Conservation (phyloP, 176 grass and related monocot species). For the Tillandsia leiboldiana region DNA sequence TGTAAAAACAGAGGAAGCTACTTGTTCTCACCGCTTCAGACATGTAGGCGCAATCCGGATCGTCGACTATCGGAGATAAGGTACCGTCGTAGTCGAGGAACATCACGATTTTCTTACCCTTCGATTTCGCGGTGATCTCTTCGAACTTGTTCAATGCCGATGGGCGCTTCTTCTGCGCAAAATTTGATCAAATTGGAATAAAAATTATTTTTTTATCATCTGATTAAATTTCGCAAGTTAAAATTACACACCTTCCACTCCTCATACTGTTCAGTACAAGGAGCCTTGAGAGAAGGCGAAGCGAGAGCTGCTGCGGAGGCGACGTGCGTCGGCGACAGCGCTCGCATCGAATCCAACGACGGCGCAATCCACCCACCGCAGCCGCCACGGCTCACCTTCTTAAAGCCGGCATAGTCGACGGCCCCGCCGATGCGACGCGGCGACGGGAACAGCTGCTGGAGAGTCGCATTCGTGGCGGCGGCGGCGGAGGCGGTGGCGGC, state of each 20-base stretch:
- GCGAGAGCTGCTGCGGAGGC: background rate
- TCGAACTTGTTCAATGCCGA: slow-evolving; percentile 63
- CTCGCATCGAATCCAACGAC: slow-evolving; percentile 45
- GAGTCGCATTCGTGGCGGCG: background rate
- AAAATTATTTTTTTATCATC: no score
- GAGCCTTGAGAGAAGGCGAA: background rate
- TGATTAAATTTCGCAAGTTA: no score
- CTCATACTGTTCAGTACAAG: slow-evolving; percentile 18
- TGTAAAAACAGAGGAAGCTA: background rate
- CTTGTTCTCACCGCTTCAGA: slow-evolving; percentile 31
- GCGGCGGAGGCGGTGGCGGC: slow-evolving; percentile 13
- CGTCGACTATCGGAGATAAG: slow-evolving; percentile 75
- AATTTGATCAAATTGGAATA: background rate
- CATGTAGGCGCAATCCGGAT: slow-evolving; percentile 77
- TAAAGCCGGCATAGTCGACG: background rate
- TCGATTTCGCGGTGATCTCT: slow-evolving; percentile 28
- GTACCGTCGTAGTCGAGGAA: slow-evolving; percentile 97
- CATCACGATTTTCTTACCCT: slow-evolving; percentile 68
- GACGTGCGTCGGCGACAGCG: slow-evolving; percentile 50
- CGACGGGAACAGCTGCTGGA: slow-evolving; percentile 21
- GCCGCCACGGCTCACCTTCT: slow-evolving; percentile 17
- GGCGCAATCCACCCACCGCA: background rate
- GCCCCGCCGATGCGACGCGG: background rate
- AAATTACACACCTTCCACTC: slow-evolving; percentile 41
- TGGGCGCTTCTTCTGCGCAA: slow-evolving; percentile 49